phyloP scores from a whole-genome alignment of 768 basidiomycete genomes.

The Boletellus sp. region DNA sequence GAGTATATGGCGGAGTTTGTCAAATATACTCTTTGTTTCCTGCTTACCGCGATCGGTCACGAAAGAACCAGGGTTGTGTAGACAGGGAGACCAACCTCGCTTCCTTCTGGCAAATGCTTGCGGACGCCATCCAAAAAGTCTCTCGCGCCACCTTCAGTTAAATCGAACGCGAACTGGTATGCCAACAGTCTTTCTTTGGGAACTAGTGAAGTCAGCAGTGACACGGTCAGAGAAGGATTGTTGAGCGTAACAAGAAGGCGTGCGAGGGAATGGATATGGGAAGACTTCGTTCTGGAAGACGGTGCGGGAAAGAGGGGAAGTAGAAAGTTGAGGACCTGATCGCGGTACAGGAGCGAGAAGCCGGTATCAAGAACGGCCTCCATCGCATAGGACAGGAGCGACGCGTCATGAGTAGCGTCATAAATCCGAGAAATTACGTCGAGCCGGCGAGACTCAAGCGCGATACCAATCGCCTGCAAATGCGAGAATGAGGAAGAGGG shows the following conservation, averaged over 20 bases:
- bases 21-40: constrained; percentile 61
- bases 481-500: constrained; percentile 7
- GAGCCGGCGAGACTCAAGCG: constrained; percentile 84
- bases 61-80: not conserved
- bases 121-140: constrained; percentile 83
- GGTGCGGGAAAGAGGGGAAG: constrained; percentile 85
- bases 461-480: constrained; percentile 86
- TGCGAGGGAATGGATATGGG: constrained; percentile 76
- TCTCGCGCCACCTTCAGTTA: constrained; percentile 90
- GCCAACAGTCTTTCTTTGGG: constrained; percentile 72
- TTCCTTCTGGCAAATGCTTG: constrained; percentile 62
- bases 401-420: constrained; percentile 66
- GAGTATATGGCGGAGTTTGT: constrained; percentile 77
- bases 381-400: constrained; percentile 86
- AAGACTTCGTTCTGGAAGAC: constrained; percentile 64
- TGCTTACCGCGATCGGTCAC: constrained; percentile 27
- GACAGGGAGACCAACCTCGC: constrained; percentile 44
- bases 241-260: constrained; percentile 88
- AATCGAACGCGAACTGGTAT: constrained; percentile 94
- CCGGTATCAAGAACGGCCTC: constrained; percentile 88
- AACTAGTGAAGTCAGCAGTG: constrained; percentile 69
- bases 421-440: constrained; percentile 84
- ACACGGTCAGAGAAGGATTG: constrained; percentile 72
- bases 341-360: constrained; percentile 80
- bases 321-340: constrained; percentile 73